A percentile compares a stretch with the other conserved stretches of the same genome.
phyloP scores from a whole-genome alignment of 768 basidiomycete species.

The Xanthoconium purpureum region DNA sequence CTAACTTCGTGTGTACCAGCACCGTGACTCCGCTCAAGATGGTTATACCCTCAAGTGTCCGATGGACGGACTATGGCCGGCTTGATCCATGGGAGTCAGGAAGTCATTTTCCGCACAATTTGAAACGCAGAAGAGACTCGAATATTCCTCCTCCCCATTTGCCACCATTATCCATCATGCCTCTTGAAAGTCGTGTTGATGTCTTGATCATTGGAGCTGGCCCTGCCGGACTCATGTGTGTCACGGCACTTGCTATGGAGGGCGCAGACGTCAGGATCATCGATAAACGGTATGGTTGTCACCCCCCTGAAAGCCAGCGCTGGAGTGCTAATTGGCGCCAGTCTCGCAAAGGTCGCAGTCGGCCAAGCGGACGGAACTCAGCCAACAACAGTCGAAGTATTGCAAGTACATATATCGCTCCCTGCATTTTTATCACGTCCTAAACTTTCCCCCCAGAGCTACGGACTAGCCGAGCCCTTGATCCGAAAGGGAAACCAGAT shows the following conservation, averaged over 20 bases:
- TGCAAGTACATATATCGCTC: too few relatives aligned
- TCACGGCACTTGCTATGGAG: constrained; percentile 47
- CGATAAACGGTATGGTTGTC: constrained; percentile 39
- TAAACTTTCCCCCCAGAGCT: background rate
- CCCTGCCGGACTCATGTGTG: constrained; percentile 64
- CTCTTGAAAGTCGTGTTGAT: constrained; percentile 13
- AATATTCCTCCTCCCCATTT: too few relatives aligned
- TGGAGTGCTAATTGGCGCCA: constrained; percentile 10
- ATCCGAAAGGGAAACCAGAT: background rate
- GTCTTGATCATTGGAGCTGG: too few relatives aligned
- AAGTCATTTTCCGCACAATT: too few relatives aligned
- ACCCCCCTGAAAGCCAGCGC: background rate
- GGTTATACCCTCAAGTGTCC: too few relatives aligned
- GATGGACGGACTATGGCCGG: too few relatives aligned
- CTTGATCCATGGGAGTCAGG: too few relatives aligned
- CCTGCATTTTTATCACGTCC: background rate
- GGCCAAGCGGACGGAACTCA: constrained; percentile 55
- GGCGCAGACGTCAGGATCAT: constrained; percentile 45
- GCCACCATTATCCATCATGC: constrained; percentile 9
- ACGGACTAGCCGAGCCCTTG: background rate
- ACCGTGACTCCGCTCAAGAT: too few relatives aligned
- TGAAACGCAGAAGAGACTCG: too few relatives aligned
- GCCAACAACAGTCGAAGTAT: constrained; percentile 6
- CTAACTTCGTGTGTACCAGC: too few relatives aligned
- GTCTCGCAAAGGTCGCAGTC: constrained; percentile 39